Evolutionary conservation across 192 early-diverging fungal genomes (phyloP).

Genomic region (Coemansia sp.): DNA sequence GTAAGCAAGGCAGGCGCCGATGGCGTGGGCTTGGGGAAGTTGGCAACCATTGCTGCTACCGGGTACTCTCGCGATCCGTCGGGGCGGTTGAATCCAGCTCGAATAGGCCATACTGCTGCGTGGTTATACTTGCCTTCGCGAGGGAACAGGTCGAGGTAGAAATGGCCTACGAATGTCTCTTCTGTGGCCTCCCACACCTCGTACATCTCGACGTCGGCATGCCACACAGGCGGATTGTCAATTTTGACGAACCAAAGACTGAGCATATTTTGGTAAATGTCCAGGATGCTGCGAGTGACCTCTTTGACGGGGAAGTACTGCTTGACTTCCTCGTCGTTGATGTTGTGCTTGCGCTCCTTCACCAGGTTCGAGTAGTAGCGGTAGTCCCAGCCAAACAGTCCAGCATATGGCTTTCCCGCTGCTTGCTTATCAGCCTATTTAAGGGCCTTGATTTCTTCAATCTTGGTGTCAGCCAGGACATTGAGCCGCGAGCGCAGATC

Average conservation of each 20-base stretch:
- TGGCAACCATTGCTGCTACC: constrained; percentile 74
- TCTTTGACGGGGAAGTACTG: constrained; percentile 74
- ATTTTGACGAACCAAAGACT: constrained; percentile 70
- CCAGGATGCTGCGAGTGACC: constrained; percentile 69
- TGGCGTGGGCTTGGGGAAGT: constrained; percentile 68
- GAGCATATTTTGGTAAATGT: constrained; percentile 77
- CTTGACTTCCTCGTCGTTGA: constrained; percentile 79
- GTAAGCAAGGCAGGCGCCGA: constrained; percentile 74
- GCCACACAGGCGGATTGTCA: constrained; percentile 67
- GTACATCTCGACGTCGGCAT: constrained; percentile 77
- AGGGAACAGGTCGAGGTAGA: constrained; percentile 80
- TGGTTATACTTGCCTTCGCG: constrained; percentile 75
- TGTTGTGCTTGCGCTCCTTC: constrained; percentile 72
- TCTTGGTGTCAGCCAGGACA: constrained; percentile 62
- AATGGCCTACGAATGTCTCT: constrained; percentile 66
- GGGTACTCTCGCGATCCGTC: constrained; percentile 64
- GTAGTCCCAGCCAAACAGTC: constrained; percentile 75
- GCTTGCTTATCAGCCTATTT: constrained; percentile 63
- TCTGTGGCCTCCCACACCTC: constrained; percentile 73
- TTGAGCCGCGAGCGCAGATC: constrained; percentile 64
- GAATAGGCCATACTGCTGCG: constrained; percentile 81
- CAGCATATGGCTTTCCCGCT: constrained; percentile 60
- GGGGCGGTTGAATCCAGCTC: constrained; percentile 62
- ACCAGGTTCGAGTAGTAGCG: constrained; percentile 74
- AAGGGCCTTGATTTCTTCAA: constrained; percentile 61